phyloP scores from a whole-genome alignment of 306 rosid species.

The Begonia peltatifolia region DNA sequence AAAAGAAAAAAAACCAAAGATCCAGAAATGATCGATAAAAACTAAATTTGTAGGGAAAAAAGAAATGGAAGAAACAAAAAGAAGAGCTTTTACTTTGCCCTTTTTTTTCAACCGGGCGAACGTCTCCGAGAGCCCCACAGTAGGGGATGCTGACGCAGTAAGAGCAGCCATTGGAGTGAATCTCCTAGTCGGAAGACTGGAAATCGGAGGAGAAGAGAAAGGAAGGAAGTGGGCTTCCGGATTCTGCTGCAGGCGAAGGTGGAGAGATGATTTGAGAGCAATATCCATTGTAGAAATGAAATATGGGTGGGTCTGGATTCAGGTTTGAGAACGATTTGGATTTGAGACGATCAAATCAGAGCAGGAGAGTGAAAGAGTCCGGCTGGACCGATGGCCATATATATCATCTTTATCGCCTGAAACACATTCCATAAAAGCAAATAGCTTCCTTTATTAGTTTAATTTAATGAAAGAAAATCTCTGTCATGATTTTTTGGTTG shows the following conservation, averaged over 20 bases:
- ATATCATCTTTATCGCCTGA: no score
- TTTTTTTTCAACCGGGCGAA: conserved; percentile 43
- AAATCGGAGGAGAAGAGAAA: neutral
- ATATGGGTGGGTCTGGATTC: no score
- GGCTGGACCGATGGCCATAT: no score
- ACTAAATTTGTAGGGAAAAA: neutral
- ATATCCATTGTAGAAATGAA: neutral
- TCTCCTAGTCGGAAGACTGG: neutral
- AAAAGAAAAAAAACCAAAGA: neutral
- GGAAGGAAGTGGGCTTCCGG: neutral
- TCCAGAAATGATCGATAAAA: neutral
- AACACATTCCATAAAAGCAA: no score
- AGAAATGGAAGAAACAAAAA: neutral
- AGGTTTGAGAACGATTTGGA: no score
- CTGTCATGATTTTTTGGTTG: no score
- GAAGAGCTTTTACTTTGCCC: conserved; percentile 42
- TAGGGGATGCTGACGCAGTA: conserved; percentile 9
- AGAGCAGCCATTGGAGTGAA: neutral
- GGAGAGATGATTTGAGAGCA: neutral
- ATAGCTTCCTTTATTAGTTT: no score
- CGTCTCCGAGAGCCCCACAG: conserved; percentile 61
- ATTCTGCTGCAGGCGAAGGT: neutral
- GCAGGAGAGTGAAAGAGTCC: no score
- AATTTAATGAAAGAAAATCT: no score
- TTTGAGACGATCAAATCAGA: no score